Evolutionary conservation across 2,329 filamentous ascomycete species (phyloP), one percentile per base, ranked within the genome.

Genomic region (Calonectria multiphialidica): DNA sequence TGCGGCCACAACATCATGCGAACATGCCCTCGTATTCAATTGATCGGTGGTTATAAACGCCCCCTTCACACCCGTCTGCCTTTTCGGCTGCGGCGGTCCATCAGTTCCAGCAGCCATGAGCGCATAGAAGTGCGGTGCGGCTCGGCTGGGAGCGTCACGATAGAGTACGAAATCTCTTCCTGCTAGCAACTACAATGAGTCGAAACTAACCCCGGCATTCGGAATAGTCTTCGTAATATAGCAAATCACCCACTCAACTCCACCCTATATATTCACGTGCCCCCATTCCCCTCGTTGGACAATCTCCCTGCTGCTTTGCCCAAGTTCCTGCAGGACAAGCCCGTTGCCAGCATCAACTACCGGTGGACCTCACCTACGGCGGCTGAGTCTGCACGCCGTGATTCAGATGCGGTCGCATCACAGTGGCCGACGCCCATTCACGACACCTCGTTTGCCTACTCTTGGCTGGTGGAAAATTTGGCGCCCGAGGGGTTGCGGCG

Each of bases 321-420:
- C 33, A 75, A 74, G 12, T 88, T 87, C 70, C 81, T 87, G 37
- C 82, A 79, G 15, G 80, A 80, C 16, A 84, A 83, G 42, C 86
- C 90, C 2, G 85, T 89, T 0, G 90, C 87, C 7, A 86, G 86
- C 68, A 89, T 93, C 78, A 89, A 91, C 78, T 93, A 92, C 79
- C 86, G 90, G 18, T 93, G 91, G 91, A 79, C 79, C 9, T 80
- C 71, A 4, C 74, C 72, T 21, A 77, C 28, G 15, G 30, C 30
- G 13, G 49, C 30, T 33, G 33, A n/a, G 25, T 57, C 55, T 42
- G 69, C 45, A 47, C 18, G 25, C 18, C 7, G 15, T 23, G 59
- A 57, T 42, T 61, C 40, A 30, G 53, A 65, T 25, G 15, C 28
- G 63, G n/a, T 74, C 78, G 16, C 80, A 81, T 7, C 76, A 84